A percentile compares a stretch with the other conserved stretches of the same genome.
Evolutionary conservation across 2,329 filamentous ascomycete genomes (phyloP).

Genomic region (Diaporthe eres): DNA sequence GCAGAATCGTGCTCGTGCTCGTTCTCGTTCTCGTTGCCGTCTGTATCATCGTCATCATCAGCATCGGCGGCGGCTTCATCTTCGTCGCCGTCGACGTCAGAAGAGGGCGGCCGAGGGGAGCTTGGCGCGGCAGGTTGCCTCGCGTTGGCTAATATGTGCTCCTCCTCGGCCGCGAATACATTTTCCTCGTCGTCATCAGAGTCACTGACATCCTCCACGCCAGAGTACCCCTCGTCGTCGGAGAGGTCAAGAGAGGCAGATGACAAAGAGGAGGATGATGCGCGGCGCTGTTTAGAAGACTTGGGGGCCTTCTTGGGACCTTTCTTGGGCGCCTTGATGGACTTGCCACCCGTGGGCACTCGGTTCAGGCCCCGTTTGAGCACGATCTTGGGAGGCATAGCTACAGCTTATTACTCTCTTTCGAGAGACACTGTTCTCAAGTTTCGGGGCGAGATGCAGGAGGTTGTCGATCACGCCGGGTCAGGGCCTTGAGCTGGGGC

Average conservation of each 20-base stretch:
- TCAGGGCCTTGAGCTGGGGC: neutral
- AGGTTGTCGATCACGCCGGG: neutral
- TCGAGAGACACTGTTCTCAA: neutral
- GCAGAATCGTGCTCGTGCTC: conserved; percentile 55
- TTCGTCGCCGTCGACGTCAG: conserved; percentile 51
- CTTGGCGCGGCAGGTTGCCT: conserved; percentile 54
- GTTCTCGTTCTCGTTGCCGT: conserved; percentile 56
- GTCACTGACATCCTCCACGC: conserved; percentile 84
- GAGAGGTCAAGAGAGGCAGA: conserved; percentile 70
- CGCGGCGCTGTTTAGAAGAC: conserved; percentile 57
- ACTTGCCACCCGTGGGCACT: conserved; percentile 39
- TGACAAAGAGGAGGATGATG: conserved; percentile 68
- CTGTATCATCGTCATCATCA: conserved; percentile 53
- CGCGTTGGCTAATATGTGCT: conserved; percentile 73
- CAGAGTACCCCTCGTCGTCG: conserved; percentile 80
- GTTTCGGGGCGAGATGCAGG: neutral
- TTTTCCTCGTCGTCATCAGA: conserved; percentile 83
- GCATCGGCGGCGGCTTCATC: conserved; percentile 51
- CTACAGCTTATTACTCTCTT: conserved; percentile 1
- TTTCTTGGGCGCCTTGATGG: conserved; percentile 41
- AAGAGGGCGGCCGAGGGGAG: conserved; percentile 65
- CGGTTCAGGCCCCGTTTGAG: conserved; percentile 36
- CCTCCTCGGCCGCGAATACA: conserved; percentile 83
- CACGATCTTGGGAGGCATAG: conserved; percentile 39
- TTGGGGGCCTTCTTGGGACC: conserved; percentile 36